phyloP scores from a whole-genome alignment of 1,284 basidiomycete species.

The Leccinum fallax region DNA sequence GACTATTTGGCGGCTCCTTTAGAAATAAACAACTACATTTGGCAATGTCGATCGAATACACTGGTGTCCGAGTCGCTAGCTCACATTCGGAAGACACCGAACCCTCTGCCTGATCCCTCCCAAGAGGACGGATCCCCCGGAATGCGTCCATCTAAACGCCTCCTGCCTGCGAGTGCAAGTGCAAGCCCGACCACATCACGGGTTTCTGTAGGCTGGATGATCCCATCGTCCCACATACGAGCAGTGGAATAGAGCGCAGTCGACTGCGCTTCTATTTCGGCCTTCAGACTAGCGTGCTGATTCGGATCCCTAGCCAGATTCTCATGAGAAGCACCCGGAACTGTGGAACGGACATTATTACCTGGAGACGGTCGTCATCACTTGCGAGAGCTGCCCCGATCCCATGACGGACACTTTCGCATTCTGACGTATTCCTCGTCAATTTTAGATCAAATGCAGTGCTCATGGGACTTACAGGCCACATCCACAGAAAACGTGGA shows the following conservation, averaged over 20 bases:
- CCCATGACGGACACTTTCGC: slow-evolving; percentile 98
- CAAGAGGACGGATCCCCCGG: slow-evolving; percentile 52
- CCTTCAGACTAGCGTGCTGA: slow-evolving; percentile 73
- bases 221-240: slow-evolving; percentile 93
- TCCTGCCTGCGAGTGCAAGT: slow-evolving; percentile 71
- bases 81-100: slow-evolving; percentile 91
- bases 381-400: slow-evolving; percentile 86
- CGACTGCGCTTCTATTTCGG: slow-evolving; percentile 86
- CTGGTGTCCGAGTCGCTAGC: slow-evolving; percentile 12
- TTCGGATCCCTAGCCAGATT: slow-evolving; percentile 61
- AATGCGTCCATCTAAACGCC: slow-evolving; percentile 27
- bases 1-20: slow-evolving; percentile 26
- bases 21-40: slow-evolving; percentile 32
- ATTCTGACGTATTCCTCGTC: slow-evolving; percentile 52
- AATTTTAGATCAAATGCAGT: slow-evolving; percentile 13
- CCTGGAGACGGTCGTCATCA: slow-evolving; percentile 91
- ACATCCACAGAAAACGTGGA: slow-evolving; percentile 96
- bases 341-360: slow-evolving; percentile 36
- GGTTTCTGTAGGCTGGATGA: slow-evolving; percentile 91
- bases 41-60: slow-evolving; percentile 26
- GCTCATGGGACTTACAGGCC: slow-evolving; percentile 68
- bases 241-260: slow-evolving; percentile 87
- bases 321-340: slow-evolving; percentile 1
- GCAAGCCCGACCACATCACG: slow-evolving; percentile 85
- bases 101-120: slow-evolving; percentile 76